phyloP scores from a whole-genome alignment of 1,139 yeast genomes.

The Candida tunisiensis region DNA sequence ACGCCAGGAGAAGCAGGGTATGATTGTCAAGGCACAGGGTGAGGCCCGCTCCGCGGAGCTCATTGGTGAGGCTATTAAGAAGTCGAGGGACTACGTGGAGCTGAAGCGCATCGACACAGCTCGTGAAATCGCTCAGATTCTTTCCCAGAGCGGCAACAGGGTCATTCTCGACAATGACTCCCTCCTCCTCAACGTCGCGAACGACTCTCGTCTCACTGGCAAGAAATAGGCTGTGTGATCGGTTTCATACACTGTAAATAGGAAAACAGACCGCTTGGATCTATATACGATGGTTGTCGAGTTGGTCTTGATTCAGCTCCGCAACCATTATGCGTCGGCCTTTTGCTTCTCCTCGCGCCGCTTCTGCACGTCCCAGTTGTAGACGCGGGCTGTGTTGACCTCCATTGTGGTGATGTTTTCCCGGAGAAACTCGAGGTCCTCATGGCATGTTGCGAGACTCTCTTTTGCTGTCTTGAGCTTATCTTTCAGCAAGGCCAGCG shows the following conservation, averaged over 20 bases:
- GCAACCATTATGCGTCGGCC: neutral
- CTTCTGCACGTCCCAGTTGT: conserved; percentile 91
- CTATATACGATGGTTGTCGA: neutral
- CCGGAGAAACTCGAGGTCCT: conserved; percentile 76
- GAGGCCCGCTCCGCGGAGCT: conserved; percentile 97
- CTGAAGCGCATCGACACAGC: conserved; percentile 95
- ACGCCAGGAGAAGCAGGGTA: conserved; percentile 90
- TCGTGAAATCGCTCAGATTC: conserved; percentile 77
- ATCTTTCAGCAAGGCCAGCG: conserved; percentile 46
- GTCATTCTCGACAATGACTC: conserved; percentile 87
- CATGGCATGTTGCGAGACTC: conserved; percentile 45
- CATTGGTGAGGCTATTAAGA: conserved; percentile 97
- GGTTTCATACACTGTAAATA: neutral
- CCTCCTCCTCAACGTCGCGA: conserved; percentile 71
- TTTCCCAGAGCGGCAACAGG: conserved; percentile 79
- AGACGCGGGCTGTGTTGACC: conserved; percentile 88
- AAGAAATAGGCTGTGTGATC: neutral
- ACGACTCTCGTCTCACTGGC: conserved; percentile 25
- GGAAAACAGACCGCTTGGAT: neutral
- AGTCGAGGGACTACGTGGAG: conserved; percentile 89
- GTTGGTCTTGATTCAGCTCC: neutral
- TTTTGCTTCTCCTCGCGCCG: conserved; percentile 30
- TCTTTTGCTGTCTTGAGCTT: conserved; percentile 49
- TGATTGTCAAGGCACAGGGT: conserved; percentile 94
- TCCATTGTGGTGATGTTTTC: conserved; percentile 96